phyloP scores from a whole-genome alignment of 257 asterid genomes.

The Przewalskia tangutica region DNA sequence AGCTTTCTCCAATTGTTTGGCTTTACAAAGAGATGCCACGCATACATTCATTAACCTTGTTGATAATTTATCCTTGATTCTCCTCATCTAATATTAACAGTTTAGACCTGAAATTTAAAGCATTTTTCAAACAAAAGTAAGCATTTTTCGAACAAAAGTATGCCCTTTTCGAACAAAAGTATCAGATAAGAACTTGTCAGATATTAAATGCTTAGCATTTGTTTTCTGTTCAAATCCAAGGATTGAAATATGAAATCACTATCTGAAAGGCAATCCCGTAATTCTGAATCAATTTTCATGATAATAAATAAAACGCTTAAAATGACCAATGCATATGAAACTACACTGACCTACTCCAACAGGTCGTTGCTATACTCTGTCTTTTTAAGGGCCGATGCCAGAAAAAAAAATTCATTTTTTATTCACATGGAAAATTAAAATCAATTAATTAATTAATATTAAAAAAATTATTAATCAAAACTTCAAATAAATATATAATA shows the following conservation, averaged over 20 bases:
- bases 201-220: neutral
- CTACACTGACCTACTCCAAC: neutral
- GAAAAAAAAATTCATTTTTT: no score
- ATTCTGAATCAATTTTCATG: neutral
- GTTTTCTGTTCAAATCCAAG: neutral
- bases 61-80: neutral
- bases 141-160: no score
- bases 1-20: conserved; percentile 1
- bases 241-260: neutral
- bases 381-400: no score
- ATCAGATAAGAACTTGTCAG: neutral
- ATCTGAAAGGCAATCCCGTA: neutral
- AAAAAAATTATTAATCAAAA: no score
- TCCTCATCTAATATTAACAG: neutral
- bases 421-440: no score
- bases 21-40: neutral
- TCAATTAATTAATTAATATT: no score
- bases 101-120: neutral
- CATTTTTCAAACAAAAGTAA: neutral
- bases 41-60: neutral
- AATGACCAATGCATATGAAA: neutral
- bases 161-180: neutral
- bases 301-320: neutral
- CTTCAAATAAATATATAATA: no score
- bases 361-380: no score